Evolutionary conservation across 2,329 filamentous ascomycete species (phyloP), one percentile per base, ranked within the genome.

Genomic region (Scedosporium boydii): DNA sequence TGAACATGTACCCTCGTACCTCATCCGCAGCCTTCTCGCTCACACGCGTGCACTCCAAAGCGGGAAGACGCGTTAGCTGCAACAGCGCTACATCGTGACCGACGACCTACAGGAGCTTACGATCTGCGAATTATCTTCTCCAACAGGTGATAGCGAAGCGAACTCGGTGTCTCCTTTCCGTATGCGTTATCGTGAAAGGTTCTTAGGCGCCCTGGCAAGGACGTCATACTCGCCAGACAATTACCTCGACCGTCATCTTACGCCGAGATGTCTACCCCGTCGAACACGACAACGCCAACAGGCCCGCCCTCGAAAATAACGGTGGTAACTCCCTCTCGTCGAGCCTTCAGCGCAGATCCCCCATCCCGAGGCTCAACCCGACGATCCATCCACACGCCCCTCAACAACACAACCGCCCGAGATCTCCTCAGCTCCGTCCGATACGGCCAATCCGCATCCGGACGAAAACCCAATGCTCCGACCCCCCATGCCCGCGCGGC

Each of bases 401-500:
- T 77, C 64, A 70, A 76, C 60, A 73, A 74, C 42, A 71, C 66
- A 27, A 68, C 67, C 34, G 65, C 72, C 3, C 73, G 74, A 27
- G 72, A 76, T 18, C 68, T 75, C 38, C 71, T 75, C 57, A 75
- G 74, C 59, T 77, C 75, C 2, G 67, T 74, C 38, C 69, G 74
- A 14, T 63, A 60, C 23, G 65, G 60, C 9, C 63, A 59, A 16
- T 56, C 63, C 27, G 61, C 61, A 9, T 77, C 76, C 41, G 59
- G 48, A 51, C 74, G 76, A 59, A 74, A 72, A 58, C 72, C 71
- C 65, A 76, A 78, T 70, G 75, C 76, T 12, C 75, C 78, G 3
- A 87, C 85, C 18, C 85, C 85, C 0, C 85, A 88, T 69, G 84
- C 81, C 57, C 81, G 81, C 67, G 85, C 84, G 10, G 85, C 85